Percentiles rank a stretch among this genome's conserved stretches.
Evolutionary conservation across 208 protist species (phyloP).

Genomic region (Leishmania tropica): DNA sequence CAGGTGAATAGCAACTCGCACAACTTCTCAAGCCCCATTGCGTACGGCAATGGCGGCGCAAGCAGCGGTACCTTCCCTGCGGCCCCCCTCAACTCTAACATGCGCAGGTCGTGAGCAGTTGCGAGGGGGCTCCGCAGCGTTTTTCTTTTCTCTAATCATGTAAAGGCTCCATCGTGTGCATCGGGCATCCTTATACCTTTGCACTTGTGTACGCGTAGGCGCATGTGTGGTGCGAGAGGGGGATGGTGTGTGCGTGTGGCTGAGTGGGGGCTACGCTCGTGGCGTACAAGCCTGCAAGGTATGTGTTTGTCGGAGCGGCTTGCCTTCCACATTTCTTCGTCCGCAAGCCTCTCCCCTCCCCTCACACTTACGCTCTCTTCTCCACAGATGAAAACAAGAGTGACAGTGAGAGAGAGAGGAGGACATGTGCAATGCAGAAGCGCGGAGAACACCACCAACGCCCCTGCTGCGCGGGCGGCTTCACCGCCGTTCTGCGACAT

Average conservation of each 20-base stretch:
- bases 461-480: no score
- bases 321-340: no score
- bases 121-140: neutral
- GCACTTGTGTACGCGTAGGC: neutral
- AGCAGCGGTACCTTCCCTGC: slow-evolving; percentile 36
- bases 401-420: no score
- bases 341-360: no score
- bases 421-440: no score
- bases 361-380: no score
- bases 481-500: no score
- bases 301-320: no score
- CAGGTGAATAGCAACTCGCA: slow-evolving; percentile 35
- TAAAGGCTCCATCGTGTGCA: neutral
- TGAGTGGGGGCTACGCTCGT: neutral
- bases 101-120: slow-evolving; percentile 13
- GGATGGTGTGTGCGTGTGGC: neutral
- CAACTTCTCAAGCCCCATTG: slow-evolving; percentile 43
- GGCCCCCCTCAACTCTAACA: slow-evolving; percentile 32
- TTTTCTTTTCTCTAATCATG: neutral
- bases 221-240: neutral
- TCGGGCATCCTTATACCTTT: neutral
- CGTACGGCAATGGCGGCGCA: slow-evolving; percentile 21
- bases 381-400: no score
- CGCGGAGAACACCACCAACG: no score
- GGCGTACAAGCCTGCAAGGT: neutral